phyloP scores from a whole-genome alignment of 1,284 basidiomycete genomes.

The Tremellales sp. region DNA sequence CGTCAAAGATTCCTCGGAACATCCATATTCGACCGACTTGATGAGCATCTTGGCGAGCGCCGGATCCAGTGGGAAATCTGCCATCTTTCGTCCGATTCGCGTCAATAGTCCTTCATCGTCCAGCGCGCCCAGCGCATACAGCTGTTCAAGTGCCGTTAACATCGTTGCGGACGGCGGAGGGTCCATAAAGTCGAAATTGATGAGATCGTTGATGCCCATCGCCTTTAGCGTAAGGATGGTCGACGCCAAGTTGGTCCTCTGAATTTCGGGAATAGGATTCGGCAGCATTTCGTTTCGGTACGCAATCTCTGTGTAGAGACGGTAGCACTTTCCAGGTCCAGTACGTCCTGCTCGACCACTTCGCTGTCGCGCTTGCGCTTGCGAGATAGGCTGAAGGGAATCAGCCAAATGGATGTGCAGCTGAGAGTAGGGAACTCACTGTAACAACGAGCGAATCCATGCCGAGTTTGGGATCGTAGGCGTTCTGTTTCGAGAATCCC shows the following conservation, averaged over 20 bases:
- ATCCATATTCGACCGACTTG: slow-evolving; percentile 93
- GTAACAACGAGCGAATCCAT: slow-evolving; percentile 99
- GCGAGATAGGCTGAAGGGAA: slow-evolving; percentile 81
- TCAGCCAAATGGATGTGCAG: slow-evolving; percentile 1
- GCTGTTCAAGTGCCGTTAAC: slow-evolving; percentile 78
- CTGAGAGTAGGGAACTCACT: slow-evolving; percentile 31
- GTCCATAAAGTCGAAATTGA: slow-evolving; percentile 99
- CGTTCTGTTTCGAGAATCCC: slow-evolving; percentile 98
- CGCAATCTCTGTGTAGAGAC: slow-evolving; percentile 94
- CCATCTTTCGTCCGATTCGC: slow-evolving; percentile 94
- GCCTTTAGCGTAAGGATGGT: slow-evolving; percentile 96
- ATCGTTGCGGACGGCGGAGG: slow-evolving; percentile 95
- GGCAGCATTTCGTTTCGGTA: slow-evolving; percentile 98
- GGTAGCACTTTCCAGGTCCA: slow-evolving; percentile 97
- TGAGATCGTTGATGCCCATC: slow-evolving; percentile 97
- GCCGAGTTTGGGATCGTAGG: slow-evolving; percentile 92
- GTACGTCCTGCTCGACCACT: slow-evolving; percentile 95
- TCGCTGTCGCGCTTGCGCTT: slow-evolving; percentile 94
- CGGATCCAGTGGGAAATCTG: slow-evolving; percentile 98
- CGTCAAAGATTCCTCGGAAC: slow-evolving; percentile 94
- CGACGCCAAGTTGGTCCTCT: slow-evolving; percentile 85
- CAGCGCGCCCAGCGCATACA: slow-evolving; percentile 91
- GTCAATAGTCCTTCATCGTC: slow-evolving; percentile 97
- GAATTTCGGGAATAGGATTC: slow-evolving; percentile 97
- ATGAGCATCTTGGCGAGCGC: slow-evolving; percentile 97